Evolutionary conservation across 768 basidiomycete species (phyloP), one percentile per base, ranked within the genome.

Genomic region (Pseudohyphozyma bogoriensis): DNA sequence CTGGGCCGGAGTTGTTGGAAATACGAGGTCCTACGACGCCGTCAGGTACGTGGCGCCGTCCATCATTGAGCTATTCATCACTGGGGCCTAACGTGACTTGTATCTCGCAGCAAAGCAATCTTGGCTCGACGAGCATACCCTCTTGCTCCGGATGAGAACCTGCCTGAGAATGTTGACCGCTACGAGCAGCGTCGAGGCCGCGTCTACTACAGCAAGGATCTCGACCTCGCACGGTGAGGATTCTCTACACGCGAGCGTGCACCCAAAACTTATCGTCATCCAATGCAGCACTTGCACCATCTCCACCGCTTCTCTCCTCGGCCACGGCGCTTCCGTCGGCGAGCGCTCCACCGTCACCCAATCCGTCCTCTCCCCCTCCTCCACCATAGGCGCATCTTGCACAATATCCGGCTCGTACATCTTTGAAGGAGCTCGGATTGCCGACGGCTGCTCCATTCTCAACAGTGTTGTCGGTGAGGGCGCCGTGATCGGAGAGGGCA

Each of bases 61-160:
- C 35, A 31, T 28, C 51, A 55, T 60, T 55, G 16, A 32, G 7
- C 22, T 7, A 40, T 26, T 66, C n/a, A n/a, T n/a, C 58, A 10
- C 29, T 55, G 58, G 37, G 7, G 16, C 15, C 32, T 39, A 15
- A 49, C 29, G 26, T 10, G 57, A 66, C 42, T 59, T 56, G 13
- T 55, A 6, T 44, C 33, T 18, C 2, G 26, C 70, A 93, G 91
- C 76, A 88, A 89, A 74, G 91, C 96, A 69, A 89, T 99, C 51
- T 75, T 97, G 33, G 82, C 89, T 46, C 79, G 95, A 66, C 91
- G 90, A 87, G 87, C 89, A 8, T 97, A 93, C 76, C 95, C 95
- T 2, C 77, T 97, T 12, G 90, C 91, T 7, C 93, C 93, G 12
- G 95, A 96, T 72, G 84, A 92, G 72, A 89, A 91, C 73, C 82